These are phyloP conservation scores for Naganishia sp. DNA, from an alignment of 1,284 basidiomycete species.

Conservation along the genomic window DNA sequence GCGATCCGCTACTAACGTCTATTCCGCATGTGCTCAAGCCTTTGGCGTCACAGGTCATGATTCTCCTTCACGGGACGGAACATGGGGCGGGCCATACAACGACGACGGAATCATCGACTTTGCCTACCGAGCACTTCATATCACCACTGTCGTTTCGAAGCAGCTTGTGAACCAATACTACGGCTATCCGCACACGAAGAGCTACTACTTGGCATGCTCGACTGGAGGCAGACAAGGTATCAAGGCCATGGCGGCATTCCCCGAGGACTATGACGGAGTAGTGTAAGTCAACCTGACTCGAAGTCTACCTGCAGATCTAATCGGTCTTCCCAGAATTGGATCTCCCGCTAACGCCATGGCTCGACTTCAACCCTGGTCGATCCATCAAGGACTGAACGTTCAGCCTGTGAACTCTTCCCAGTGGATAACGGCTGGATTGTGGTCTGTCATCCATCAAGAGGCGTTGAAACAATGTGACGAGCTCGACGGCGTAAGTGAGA, in stretches of 20 bases:
- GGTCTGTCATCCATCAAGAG: constrained; percentile 24
- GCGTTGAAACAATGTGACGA: constrained; percentile 22
- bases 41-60: constrained; percentile 7
- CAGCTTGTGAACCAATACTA: constrained; percentile 10
- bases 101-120: constrained; percentile 29
- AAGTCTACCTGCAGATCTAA: not conserved
- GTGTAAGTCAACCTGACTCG: constrained; percentile 5
- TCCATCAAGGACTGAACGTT: constrained; percentile 23
- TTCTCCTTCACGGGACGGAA: constrained; percentile 4
- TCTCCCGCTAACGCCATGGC: constrained; percentile 22
- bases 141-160: constrained; percentile 23
- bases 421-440: constrained; percentile 17
- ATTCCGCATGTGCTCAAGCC: not conserved
- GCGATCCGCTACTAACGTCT: not conserved
- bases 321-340: constrained; percentile 9
- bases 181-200: constrained; percentile 16
- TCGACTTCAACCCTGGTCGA: constrained; percentile 11
- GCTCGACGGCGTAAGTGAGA: constrained; percentile 18
- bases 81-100: constrained; percentile 16
- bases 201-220: constrained; percentile 25
- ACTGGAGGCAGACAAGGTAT: constrained; percentile 27
- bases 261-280: constrained; percentile 24
- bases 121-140: constrained; percentile 25
- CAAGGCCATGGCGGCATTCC: constrained; percentile 20
- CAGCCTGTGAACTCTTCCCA: constrained; percentile 25